Percentiles rank a stretch among this genome's conserved stretches.
Evolutionary conservation across 352 stramenopile genomes (phyloP).

Genomic region (Globisporangium polare): DNA sequence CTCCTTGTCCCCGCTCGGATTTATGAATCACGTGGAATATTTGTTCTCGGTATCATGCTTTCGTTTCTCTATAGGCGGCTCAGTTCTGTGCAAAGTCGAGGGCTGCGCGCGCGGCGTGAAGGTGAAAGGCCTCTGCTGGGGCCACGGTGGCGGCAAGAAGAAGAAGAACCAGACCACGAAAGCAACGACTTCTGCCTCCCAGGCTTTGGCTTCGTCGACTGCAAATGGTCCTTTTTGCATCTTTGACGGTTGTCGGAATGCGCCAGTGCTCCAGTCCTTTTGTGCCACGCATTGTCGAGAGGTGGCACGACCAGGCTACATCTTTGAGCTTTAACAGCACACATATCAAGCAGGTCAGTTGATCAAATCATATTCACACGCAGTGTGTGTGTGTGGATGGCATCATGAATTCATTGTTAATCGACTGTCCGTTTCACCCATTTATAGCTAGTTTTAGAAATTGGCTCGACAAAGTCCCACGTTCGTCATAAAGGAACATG

Average conservation of each 20-base stretch:
- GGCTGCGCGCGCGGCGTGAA: slow-evolving; percentile 23
- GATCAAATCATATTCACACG: no score
- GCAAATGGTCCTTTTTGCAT: not conserved
- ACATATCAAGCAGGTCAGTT: no score
- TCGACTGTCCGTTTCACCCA: no score
- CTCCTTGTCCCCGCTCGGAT: no score
- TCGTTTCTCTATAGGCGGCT: slow-evolving; percentile 21
- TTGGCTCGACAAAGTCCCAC: no score
- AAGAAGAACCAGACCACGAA: not conserved
- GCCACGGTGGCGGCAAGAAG: slow-evolving; percentile 5
- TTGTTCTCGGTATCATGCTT: not conserved
- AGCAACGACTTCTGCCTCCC: not conserved
- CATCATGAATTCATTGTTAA: no score
- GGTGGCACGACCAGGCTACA: not conserved
- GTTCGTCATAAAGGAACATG: no score
- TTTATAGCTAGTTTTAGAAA: no score
- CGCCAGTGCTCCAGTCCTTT: not conserved
- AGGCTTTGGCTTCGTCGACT: no score
- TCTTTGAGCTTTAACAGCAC: slow-evolving; percentile 9
- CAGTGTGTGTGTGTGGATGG: no score
- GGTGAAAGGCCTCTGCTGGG: slow-evolving; percentile 22
- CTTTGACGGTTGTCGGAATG: slow-evolving; percentile 1
- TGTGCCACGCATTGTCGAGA: not conserved
- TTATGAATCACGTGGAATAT: no score
- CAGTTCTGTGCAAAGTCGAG: slow-evolving; percentile 20